Percentiles rank a stretch among this genome's conserved stretches.
phyloP scores from a whole-genome alignment of 371 early-diverging fungal genomes.

The Apophysomyces ossiformis region DNA sequence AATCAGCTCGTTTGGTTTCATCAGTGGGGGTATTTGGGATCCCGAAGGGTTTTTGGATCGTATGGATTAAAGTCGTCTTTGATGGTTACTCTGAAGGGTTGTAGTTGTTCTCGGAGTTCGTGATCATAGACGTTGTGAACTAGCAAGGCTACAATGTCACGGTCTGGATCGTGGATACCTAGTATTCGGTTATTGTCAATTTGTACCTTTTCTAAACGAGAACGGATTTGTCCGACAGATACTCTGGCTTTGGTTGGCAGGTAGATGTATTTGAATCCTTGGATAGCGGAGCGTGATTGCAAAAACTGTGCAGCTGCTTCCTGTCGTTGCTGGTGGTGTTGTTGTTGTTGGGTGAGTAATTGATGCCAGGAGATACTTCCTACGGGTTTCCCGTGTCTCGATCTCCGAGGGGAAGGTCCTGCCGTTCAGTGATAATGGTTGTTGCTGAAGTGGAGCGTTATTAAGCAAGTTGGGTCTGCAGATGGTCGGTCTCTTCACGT shows the following conservation, averaged over 20 bases:
- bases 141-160: slow-evolving; percentile 2
- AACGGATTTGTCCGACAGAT: slow-evolving; percentile 3
- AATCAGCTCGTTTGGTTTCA: too few relatives aligned
- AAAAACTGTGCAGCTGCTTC: slow-evolving; percentile 15
- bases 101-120: slow-evolving; percentile 1
- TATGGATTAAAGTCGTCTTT: slow-evolving; percentile 7
- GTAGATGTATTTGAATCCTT: slow-evolving; percentile 22
- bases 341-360: too few relatives aligned
- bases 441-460: too few relatives aligned
- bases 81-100: background rate
- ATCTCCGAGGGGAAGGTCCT: too few relatives aligned
- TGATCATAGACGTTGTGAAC: slow-evolving; percentile 14
- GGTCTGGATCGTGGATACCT: slow-evolving; percentile 17
- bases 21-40: too few relatives aligned
- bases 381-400: too few relatives aligned
- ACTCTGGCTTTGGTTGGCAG: slow-evolving; percentile 8
- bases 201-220: background rate
- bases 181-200: slow-evolving; percentile 15
- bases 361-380: too few relatives aligned
- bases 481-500: too few relatives aligned
- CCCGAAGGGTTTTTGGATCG: too few relatives aligned
- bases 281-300: slow-evolving; percentile 10
- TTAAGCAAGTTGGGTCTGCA: too few relatives aligned
- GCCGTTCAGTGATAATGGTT: too few relatives aligned
- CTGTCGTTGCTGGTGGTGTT: background rate